Conservation (phyloP, 1,284 basidiomycete genomes). For the Rugosomyces carneus region DNA sequence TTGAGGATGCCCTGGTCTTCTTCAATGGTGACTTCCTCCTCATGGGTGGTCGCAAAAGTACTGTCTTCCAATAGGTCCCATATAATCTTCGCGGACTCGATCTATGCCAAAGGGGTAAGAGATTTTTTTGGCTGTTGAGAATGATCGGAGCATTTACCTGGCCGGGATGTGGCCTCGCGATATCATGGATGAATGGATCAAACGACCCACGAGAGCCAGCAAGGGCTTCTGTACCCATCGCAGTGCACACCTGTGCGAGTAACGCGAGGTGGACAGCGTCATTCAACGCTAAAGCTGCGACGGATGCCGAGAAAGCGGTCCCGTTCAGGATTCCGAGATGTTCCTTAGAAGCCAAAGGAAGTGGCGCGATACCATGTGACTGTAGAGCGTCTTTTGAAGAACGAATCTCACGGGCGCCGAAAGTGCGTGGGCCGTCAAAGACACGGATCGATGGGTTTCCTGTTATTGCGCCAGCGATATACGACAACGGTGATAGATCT, state of each 20-base stretch:
- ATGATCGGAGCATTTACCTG: conserved; percentile 39
- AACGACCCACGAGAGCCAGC: conserved; percentile 68
- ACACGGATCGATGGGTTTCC: conserved; percentile 79
- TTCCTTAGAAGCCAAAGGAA: conserved; percentile 74
- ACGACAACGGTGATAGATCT: conserved; percentile 78
- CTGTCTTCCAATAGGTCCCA: conserved; percentile 68
- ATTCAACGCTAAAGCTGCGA: conserved; percentile 60
- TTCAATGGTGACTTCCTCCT: conserved; percentile 50
- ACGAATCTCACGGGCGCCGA: conserved; percentile 49
- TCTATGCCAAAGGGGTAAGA: conserved; percentile 24
- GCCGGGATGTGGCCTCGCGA: conserved; percentile 81
- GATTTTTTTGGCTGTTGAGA: not conserved
- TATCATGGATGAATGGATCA: conserved; percentile 75
- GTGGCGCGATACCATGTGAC: conserved; percentile 59
- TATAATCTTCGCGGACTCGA: conserved; percentile 68
- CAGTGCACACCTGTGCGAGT: conserved; percentile 73
- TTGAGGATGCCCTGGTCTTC: conserved; percentile 52
- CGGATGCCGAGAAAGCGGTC: conserved; percentile 72
- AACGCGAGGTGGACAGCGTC: conserved; percentile 71
- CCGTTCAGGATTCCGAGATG: conserved; percentile 79
- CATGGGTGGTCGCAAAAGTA: conserved; percentile 58
- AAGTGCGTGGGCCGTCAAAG: conserved; percentile 51
- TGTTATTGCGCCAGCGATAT: conserved; percentile 74
- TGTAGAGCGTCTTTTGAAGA: conserved; percentile 63
- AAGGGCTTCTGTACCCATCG: conserved; percentile 81